These are phyloP conservation scores for Amanita rimosa DNA, from an alignment of 768 basidiomycete genomes.

Conservation along the genomic window DNA sequence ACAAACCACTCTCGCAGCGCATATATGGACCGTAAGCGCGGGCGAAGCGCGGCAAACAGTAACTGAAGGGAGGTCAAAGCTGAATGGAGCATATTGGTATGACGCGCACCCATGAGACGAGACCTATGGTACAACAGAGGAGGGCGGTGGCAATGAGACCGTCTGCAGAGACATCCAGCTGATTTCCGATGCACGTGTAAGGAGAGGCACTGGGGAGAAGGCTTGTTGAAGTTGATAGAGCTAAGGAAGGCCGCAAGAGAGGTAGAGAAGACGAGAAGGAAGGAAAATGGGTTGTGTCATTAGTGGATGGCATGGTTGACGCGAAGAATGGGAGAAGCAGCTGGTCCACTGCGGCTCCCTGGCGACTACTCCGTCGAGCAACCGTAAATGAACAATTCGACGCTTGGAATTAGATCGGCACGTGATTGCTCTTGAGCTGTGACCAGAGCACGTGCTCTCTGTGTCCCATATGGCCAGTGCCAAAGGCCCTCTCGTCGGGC, in stretches of 20 bases:
- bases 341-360: neutral
- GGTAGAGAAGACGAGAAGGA: neutral
- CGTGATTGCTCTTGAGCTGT: neutral
- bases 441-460: neutral
- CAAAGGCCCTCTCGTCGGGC: too few relatives aligned
- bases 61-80: conserved; percentile 25
- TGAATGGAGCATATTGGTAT: neutral
- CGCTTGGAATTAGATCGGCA: neutral
- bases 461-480: conserved; percentile 21
- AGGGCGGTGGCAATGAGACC: conserved; percentile 51
- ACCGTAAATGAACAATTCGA: neutral
- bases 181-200: conserved; percentile 51
- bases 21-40: conserved; percentile 63
- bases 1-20: conserved; percentile 71
- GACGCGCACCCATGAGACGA: conserved; percentile 54
- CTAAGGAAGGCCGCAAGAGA: neutral
- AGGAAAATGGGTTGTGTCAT: conserved; percentile 5
- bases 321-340: neutral
- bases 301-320: conserved; percentile 8
- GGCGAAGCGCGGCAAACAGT: conserved; percentile 56
- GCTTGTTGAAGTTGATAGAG: conserved; percentile 6
- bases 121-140: conserved; percentile 45
- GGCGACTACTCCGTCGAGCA: neutral
- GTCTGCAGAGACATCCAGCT: conserved; percentile 49
- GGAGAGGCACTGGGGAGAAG: conserved; percentile 10